phyloP scores from a whole-genome alignment of 2,329 filamentous ascomycete species.

The Aspergillus terreus region DNA sequence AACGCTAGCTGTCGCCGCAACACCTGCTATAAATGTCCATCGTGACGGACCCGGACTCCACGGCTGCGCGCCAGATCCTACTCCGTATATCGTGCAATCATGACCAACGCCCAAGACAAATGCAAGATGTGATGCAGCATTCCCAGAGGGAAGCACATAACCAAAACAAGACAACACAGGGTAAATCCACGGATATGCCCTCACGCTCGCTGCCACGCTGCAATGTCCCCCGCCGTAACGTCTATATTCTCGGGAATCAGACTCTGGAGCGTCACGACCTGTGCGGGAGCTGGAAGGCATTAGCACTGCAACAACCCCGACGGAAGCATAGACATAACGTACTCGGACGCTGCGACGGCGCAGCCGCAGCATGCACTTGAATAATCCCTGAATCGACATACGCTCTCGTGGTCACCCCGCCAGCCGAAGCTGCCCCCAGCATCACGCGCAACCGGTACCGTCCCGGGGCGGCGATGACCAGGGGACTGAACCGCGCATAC shows the following conservation, averaged over 20 bases:
- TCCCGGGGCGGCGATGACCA: slow-evolving; percentile 26
- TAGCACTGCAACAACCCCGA: slow-evolving; percentile 1
- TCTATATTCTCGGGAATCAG: slow-evolving; percentile 29
- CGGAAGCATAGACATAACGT: slow-evolving; percentile 14
- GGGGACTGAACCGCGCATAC: slow-evolving; percentile 25
- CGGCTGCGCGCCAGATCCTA: too few relatives aligned
- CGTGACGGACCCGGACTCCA: too few relatives aligned
- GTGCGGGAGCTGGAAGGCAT: slow-evolving; percentile 19
- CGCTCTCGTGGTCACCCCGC: slow-evolving; percentile 27
- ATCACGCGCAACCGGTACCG: slow-evolving; percentile 30
- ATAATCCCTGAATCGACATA: slow-evolving; percentile 29
- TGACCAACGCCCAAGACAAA: too few relatives aligned
- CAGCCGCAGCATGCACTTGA: slow-evolving; percentile 24
- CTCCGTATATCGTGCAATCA: too few relatives aligned
- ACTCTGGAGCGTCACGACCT: slow-evolving; percentile 21
- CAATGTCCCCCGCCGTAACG: slow-evolving; percentile 28
- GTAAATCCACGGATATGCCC: neutral
- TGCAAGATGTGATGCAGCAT: too few relatives aligned
- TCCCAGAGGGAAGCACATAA: too few relatives aligned
- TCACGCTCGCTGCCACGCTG: slow-evolving; percentile 23
- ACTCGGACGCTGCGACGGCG: slow-evolving; percentile 27
- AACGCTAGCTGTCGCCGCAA: too few relatives aligned
- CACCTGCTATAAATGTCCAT: too few relatives aligned
- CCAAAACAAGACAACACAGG: neutral
- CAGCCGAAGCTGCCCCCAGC: slow-evolving; percentile 24